A percentile compares a stretch with the other conserved stretches of the same genome.
Evolutionary conservation across 2,329 filamentous ascomycete species (phyloP).

Genomic region (Metarhizium brunneum): DNA sequence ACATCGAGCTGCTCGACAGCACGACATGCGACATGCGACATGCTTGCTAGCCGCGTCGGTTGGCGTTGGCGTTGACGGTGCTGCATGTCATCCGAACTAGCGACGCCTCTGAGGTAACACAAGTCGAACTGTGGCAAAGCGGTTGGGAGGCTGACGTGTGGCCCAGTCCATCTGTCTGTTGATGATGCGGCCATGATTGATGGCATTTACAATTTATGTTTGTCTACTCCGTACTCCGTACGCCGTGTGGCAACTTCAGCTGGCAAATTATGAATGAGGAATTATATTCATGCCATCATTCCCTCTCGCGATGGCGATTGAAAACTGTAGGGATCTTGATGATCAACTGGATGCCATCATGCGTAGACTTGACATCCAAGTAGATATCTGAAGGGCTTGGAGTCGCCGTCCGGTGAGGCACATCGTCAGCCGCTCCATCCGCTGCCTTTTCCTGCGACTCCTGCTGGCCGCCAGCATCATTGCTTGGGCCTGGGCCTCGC

Average conservation of each 20-base stretch:
- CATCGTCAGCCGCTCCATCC: not conserved
- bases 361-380: slow-evolving; percentile 48
- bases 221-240: too few species aligned
- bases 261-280: not conserved
- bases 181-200: too few species aligned
- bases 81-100: not conserved
- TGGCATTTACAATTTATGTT: not conserved
- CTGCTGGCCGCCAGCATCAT: not conserved
- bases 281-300: not conserved
- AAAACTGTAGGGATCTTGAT: slow-evolving; percentile 50
- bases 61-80: not conserved
- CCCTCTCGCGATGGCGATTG: slow-evolving; percentile 19
- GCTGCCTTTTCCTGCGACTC: not conserved
- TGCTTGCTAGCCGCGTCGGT: not conserved
- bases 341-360: slow-evolving; percentile 46
- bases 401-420: slow-evolving; percentile 18
- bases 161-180: too few species aligned
- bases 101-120: not conserved
- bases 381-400: slow-evolving; percentile 44
- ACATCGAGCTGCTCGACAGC: not conserved
- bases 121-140: too few species aligned
- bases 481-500: not conserved
- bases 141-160: too few species aligned
- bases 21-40: not conserved
- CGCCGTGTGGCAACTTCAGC: too few species aligned